phyloP scores from a whole-genome alignment of 306 rosid genomes.

The Sesbania bispinosa region DNA sequence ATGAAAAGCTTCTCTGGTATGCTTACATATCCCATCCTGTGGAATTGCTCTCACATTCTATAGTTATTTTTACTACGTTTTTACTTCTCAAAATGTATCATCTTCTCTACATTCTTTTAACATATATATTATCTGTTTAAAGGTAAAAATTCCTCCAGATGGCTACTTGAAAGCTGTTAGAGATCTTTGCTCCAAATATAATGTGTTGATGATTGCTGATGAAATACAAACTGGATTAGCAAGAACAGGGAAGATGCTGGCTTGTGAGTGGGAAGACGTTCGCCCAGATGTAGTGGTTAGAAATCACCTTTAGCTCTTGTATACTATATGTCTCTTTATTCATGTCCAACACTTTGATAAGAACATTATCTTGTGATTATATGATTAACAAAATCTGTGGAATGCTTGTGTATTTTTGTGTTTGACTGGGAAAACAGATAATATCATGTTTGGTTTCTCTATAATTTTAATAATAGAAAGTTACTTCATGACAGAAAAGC shows the following conservation, averaged over 20 bases:
- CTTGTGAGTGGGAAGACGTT: conserved; percentile 98
- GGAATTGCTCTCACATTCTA: neutral
- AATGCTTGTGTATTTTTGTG: neutral
- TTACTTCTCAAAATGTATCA: neutral
- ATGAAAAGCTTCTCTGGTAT: too few relatives aligned
- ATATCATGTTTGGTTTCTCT: conserved; percentile 12
- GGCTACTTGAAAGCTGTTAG: conserved; percentile 86
- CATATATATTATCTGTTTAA: conserved; percentile 17
- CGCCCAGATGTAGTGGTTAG: conserved; percentile 94
- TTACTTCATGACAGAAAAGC: neutral
- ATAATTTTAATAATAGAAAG: neutral
- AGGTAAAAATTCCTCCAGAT: conserved; percentile 87
- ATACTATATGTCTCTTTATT: neutral
- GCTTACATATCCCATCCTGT: neutral
- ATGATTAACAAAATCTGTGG: too few relatives aligned
- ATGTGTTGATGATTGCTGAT: conserved; percentile 88
- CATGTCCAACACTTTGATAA: neutral
- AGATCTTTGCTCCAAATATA: conserved; percentile 85
- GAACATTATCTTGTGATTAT: neutral
- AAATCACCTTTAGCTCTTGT: conserved; percentile 5
- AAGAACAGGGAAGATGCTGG: conserved; percentile 90
- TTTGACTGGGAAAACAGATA: neutral
- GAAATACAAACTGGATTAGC: conserved; percentile 96
- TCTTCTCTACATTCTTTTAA: conserved; percentile 13
- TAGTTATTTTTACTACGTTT: neutral